phyloP scores from a whole-genome alignment of 2,329 filamentous ascomycete species.

The Passalora sequoiae region DNA sequence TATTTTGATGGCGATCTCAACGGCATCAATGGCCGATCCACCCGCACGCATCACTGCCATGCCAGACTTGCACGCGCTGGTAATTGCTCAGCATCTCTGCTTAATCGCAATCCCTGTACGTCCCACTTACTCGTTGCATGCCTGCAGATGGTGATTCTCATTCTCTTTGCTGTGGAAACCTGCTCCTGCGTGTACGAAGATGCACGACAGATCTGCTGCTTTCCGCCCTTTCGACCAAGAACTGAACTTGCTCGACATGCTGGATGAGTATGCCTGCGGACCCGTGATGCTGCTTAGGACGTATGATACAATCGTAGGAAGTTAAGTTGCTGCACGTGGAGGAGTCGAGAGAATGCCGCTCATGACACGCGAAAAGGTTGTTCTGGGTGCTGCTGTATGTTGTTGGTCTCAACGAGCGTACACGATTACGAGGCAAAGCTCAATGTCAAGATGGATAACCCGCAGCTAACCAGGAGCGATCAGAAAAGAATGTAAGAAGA shows the following conservation, averaged over 20 bases:
- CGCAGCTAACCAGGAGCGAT: neutral
- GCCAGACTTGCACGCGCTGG: conserved; percentile 72
- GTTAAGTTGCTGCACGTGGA: neutral
- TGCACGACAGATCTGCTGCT: conserved; percentile 57
- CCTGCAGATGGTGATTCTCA: conserved; percentile 74
- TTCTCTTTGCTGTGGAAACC: conserved; percentile 84
- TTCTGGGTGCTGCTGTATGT: neutral
- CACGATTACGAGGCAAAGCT: neutral
- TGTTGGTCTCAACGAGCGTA: conserved; percentile 1
- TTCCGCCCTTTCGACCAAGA: conserved; percentile 28
- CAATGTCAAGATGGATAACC: neutral
- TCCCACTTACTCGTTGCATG: conserved; percentile 76
- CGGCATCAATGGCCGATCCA: conserved; percentile 75
- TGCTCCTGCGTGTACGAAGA: conserved; percentile 93
- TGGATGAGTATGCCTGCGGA: conserved; percentile 13
- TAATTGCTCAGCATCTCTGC: conserved; percentile 19
- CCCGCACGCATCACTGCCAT: conserved; percentile 78
- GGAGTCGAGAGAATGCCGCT: neutral
- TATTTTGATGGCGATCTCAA: conserved; percentile 80
- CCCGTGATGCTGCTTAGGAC: conserved; percentile 4
- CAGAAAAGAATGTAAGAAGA: neutral
- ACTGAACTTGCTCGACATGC: neutral
- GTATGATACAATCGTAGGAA: conserved; percentile 3
- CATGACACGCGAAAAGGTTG: conserved; percentile 3
- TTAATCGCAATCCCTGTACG: neutral